These are phyloP conservation scores for Aureobasidium uvarum DNA, from an alignment of 2,329 filamentous ascomycete genomes.

Conservation along the genomic window DNA sequence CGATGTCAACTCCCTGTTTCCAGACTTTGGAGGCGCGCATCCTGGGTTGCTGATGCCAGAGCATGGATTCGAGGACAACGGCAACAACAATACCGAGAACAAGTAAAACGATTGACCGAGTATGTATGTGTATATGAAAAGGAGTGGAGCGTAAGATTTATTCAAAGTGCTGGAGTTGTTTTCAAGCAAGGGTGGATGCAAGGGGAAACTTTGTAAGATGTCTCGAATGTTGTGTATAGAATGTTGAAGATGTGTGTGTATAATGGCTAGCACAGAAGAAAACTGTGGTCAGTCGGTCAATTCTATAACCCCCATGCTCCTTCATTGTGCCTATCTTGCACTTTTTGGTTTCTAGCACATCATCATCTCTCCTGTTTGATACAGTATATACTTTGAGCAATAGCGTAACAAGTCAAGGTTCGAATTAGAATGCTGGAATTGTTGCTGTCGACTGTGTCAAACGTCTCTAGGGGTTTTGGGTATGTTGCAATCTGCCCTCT, in stretches of 20 bases:
- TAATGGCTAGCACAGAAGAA: not conserved
- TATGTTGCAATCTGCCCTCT: not conserved
- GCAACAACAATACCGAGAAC: not conserved
- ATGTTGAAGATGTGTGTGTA: too few relatives aligned
- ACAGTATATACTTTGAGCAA: too few relatives aligned
- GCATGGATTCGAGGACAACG: constrained; percentile 11
- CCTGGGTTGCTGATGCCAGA: constrained; percentile 21
- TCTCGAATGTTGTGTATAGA: not conserved
- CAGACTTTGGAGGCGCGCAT: constrained; percentile 31
- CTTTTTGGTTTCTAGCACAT: too few relatives aligned
- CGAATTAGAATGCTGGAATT: too few relatives aligned
- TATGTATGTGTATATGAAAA: not conserved
- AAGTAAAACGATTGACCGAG: not conserved
- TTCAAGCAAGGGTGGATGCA: not conserved
- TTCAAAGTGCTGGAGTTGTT: not conserved
- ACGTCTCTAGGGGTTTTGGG: not conserved
- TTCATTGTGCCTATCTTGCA: too few relatives aligned
- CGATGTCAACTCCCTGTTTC: constrained; percentile 33
- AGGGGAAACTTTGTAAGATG: not conserved
- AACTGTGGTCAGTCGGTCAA: too few relatives aligned
- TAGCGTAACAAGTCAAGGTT: too few relatives aligned
- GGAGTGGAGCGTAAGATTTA: not conserved
- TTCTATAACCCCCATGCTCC: too few relatives aligned
- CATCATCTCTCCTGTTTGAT: too few relatives aligned
- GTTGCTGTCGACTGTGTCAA: too few relatives aligned